Evolutionary conservation across 1,139 yeast species (phyloP), one percentile per base, ranked within the genome.

Genomic region (Candida labiduridarum): DNA sequence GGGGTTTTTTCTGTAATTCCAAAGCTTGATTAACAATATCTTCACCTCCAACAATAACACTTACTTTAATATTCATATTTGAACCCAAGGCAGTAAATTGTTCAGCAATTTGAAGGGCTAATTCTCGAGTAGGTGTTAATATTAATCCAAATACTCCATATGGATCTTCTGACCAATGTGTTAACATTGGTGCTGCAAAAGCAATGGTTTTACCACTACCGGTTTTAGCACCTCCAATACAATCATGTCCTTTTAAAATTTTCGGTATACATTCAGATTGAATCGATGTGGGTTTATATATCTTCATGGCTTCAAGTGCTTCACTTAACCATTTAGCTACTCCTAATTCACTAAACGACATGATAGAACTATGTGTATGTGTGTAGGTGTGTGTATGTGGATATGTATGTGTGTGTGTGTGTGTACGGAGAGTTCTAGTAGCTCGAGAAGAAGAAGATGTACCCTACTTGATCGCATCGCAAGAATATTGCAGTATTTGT

Each of bases 121-220:
- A 77, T 65, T 94, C 99, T 67, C 99, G 75, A 0, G 99, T 95
- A 2, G 99, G 99, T 0, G 99, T 95, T 51, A 94, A 71, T 1
- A 94, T 79, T 3, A 94, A 71, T 5, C 98, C 99, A 69, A 79
- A 95, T 45, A 94, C 87, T 2, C 98, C 99, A 66, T 80, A 81
- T 0, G 99, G 99, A 62, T 95, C 99, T 59, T 85, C 87, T 0
- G 97, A 88, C 97, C 99, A 94, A 61, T 85, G 80, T 1, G 96
- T 84, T 50, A 94, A 74, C 91, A 94, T 94, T 1, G 99, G 99
- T 22, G 92, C 95, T 0, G 96, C 98, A 78, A 94, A 94, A 0
- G 99, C 97, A 33, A 95, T 86, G 2, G 99, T 94, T 65, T 94
- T 94, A 80, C 99, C 99, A 31, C 96, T 87, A 71, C 99, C 99